A percentile compares a stretch with the other conserved stretches of the same genome.
phyloP scores from a whole-genome alignment of 1,139 yeast genomes.

The Saccharomyces pastorianus region DNA sequence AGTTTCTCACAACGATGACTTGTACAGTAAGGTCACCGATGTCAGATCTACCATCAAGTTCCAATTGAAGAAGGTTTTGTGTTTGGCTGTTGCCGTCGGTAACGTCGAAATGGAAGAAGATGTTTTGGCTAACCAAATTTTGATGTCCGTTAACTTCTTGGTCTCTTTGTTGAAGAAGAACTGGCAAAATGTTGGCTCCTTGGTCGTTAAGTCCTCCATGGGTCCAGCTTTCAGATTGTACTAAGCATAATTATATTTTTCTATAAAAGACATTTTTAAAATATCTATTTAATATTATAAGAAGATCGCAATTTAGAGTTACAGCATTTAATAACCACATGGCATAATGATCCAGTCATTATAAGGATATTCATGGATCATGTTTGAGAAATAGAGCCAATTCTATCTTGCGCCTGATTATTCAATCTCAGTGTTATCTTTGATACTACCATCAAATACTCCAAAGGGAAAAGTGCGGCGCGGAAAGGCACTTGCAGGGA shows the following conservation, averaged over 20 bases:
- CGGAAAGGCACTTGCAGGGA: neutral
- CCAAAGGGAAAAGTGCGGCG: neutral
- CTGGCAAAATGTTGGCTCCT: conserved; percentile 99
- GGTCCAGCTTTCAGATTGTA: conserved; percentile 99
- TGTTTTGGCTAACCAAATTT: conserved; percentile 91
- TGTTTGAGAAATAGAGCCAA: too few species aligned
- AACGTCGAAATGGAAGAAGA: conserved; percentile 99
- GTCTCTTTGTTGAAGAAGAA: conserved; percentile 99
- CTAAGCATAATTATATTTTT: conserved; percentile 40
- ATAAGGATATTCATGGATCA: too few species aligned
- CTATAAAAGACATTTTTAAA: conserved; percentile 2
- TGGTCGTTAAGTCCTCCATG: conserved; percentile 98
- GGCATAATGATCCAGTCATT: too few species aligned
- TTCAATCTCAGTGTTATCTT: too few species aligned
- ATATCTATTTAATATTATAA: neutral
- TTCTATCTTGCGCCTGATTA: too few species aligned
- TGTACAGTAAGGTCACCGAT: conserved; percentile 90
- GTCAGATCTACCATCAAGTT: conserved; percentile 99
- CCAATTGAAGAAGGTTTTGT: conserved; percentile 96
- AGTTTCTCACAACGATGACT: conserved; percentile 98
- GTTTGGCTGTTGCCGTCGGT: conserved; percentile 95
- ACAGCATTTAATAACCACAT: neutral
- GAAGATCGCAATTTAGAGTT: neutral
- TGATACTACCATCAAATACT: too few species aligned
- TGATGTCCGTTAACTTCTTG: conserved; percentile 98